Conservation (phyloP, 2,329 filamentous ascomycete species). For the Pleoardoris graminearum region DNA sequence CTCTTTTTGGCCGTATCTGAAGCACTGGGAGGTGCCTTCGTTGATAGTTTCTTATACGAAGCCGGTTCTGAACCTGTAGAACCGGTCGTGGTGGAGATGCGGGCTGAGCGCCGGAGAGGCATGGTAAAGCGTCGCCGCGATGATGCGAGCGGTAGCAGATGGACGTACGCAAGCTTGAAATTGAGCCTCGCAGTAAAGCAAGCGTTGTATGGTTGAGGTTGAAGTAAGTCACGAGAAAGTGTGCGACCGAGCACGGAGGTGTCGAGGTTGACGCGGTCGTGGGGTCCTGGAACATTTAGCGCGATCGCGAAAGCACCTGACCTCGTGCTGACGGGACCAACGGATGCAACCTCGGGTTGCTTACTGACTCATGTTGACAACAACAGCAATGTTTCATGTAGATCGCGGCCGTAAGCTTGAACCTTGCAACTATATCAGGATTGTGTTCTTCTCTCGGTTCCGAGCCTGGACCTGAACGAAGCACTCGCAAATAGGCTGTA, state of each 20-base stretch:
- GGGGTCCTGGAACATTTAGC: not conserved
- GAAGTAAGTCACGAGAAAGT: not conserved
- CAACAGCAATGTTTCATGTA: not conserved
- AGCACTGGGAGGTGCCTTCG: slow-evolving; percentile 13
- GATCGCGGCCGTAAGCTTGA: not conserved
- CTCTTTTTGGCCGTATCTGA: slow-evolving; percentile 14
- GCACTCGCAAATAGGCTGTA: no score
- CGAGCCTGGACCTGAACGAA: no score
- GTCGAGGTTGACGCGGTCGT: slow-evolving; percentile 7
- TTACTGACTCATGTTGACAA: no score
- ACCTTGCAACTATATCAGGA: not conserved
- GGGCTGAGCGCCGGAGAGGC: slow-evolving; percentile 58
- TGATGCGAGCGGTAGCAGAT: not conserved
- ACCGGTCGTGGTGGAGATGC: slow-evolving; percentile 44
- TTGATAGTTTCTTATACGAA: slow-evolving; percentile 4
- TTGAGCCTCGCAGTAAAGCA: not conserved
- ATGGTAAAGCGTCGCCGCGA: slow-evolving; percentile 39
- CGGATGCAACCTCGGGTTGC: not conserved
- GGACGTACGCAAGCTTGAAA: not conserved
- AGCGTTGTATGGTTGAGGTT: not conserved
- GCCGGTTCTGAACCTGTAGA: slow-evolving; percentile 24
- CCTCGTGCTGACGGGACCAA: slow-evolving; percentile 12
- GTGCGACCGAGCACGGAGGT: slow-evolving; percentile 4
- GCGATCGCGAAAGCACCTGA: slow-evolving; percentile 16
- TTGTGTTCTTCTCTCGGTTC: not conserved